Conservation (phyloP, 2,329 filamentous ascomycete genomes). For the Diaporthe sp. region DNA sequence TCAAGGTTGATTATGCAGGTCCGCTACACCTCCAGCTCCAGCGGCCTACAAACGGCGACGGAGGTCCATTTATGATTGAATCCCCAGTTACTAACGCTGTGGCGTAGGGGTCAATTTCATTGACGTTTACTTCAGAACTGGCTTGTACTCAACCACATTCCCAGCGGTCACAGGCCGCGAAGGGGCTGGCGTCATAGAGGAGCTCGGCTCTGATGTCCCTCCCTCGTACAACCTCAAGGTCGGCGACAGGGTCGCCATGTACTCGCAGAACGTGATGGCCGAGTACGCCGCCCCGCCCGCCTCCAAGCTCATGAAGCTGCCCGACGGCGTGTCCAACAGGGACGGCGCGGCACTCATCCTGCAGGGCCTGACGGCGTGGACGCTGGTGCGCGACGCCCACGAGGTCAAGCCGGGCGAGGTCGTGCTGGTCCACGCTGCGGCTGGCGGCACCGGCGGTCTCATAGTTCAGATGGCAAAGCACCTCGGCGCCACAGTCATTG, state of each 20-base stretch:
- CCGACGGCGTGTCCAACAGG: constrained; percentile 68
- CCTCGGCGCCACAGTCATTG: constrained; percentile 83
- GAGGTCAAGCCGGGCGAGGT: constrained; percentile 46
- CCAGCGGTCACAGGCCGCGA: constrained; percentile 85
- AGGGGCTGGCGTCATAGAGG: constrained; percentile 66
- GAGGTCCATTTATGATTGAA: neutral
- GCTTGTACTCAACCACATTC: constrained; percentile 77
- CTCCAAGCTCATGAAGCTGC: constrained; percentile 70
- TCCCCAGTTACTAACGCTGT: neutral
- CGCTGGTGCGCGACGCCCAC: constrained; percentile 77
- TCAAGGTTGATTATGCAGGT: constrained; percentile 35
- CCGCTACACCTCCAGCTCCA: neutral
- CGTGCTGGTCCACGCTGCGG: constrained; percentile 86
- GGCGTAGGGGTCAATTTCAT: constrained; percentile 29
- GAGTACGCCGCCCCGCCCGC: constrained; percentile 67
- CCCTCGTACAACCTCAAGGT: constrained; percentile 64
- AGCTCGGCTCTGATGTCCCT: constrained; percentile 69
- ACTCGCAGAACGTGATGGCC: constrained; percentile 66
- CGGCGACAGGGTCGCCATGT: constrained; percentile 76
- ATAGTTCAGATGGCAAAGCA: constrained; percentile 79
- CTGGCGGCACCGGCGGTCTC: constrained; percentile 82
- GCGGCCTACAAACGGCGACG: neutral
- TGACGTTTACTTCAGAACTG: constrained; percentile 80
- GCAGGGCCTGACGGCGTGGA: constrained; percentile 85
- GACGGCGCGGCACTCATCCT: constrained; percentile 76